Base-by-base conservation (phyloP, 2,329 filamentous ascomycete genomes). In the Penicillium sp. region DNA sequence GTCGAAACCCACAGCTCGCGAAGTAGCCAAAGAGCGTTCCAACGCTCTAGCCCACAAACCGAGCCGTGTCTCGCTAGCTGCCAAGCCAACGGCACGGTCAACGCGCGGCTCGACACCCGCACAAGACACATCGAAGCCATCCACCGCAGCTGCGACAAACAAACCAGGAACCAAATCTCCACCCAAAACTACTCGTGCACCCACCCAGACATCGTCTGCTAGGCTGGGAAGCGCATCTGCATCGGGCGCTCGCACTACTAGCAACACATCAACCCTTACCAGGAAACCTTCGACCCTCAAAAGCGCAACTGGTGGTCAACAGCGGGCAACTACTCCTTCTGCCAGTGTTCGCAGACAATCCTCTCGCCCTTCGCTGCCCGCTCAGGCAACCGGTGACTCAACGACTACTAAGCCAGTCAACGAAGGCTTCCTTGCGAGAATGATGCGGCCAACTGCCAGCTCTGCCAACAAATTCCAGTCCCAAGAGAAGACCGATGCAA, bases 401-500 rank as follows among this genome's bases (percentile, higher is more conserved):
- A 63, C 58, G 12, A 63, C 58, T 43, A 49, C 67, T 18, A 72
- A 66, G 46, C 66, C 69, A 7, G 64, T 72, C 4, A 73, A 75
- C 49, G 74, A 77, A 28, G 64, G 72, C 1, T 78, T 77, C 56
- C 61, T 78, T 29, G 75, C 75, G 12, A 66, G 75, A 45, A 77
- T 78, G 74, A 78, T 77, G 73, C 71, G 75, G 4, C 75, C 75
- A 18, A 78, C 75, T 11, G 72, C 74, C 28, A 76, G 74, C 54
- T 77, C 75, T 42, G 73, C 75, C 8, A 75, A 67, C 55, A 78
- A 78, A 55, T 63, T 66, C 12, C 74, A 77, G 41, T 75, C 65
- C 13, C 74, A 76, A 46, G 75, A 77, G 13, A 75, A 74, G 55
- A 48, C 71, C 4, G 74, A 76, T 22, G 41, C 63, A 4, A 72